These are phyloP conservation scores for Alternaria sp. DNA, from an alignment of 2,329 filamentous ascomycete species.

Conservation along the genomic window DNA sequence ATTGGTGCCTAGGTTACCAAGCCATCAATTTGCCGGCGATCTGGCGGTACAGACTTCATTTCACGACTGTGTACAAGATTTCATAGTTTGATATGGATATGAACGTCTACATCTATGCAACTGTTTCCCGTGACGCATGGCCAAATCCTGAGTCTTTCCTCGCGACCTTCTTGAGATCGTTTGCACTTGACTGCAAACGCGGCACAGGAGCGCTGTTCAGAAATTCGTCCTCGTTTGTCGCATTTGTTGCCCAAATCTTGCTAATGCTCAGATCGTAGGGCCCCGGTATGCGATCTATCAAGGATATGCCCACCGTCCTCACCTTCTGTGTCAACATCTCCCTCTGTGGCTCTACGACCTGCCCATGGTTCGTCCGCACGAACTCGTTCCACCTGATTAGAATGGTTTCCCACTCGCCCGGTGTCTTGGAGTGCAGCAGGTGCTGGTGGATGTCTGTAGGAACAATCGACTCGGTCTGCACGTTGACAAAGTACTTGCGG, in stretches of 20 bases:
- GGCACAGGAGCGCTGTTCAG: constrained; percentile 33
- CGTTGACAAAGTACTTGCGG: constrained; percentile 89
- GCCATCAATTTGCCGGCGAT: neutral
- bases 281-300: constrained; percentile 88
- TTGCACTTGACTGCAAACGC: constrained; percentile 20
- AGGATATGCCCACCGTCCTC: constrained; percentile 80
- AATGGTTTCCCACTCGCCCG: constrained; percentile 95
- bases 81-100: neutral
- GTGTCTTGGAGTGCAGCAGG: constrained; percentile 76
- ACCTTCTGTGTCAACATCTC: constrained; percentile 89
- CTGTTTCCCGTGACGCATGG: constrained; percentile 12
- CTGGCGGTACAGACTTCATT: neutral
- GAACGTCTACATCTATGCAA: constrained; percentile 14
- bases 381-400: constrained; percentile 90
- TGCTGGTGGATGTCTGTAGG: constrained; percentile 97
- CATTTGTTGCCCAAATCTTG: constrained; percentile 89
- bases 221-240: constrained; percentile 48
- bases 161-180: constrained; percentile 23
- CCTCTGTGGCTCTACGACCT: constrained; percentile 89
- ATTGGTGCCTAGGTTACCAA: neutral
- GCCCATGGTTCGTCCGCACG: constrained; percentile 90
- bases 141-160: constrained; percentile 22
- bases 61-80: neutral
- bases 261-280: constrained; percentile 88
- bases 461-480: constrained; percentile 93